Base-by-base conservation (phyloP, 176 grass and related monocot genomes). In the Avena sativa region DNA sequence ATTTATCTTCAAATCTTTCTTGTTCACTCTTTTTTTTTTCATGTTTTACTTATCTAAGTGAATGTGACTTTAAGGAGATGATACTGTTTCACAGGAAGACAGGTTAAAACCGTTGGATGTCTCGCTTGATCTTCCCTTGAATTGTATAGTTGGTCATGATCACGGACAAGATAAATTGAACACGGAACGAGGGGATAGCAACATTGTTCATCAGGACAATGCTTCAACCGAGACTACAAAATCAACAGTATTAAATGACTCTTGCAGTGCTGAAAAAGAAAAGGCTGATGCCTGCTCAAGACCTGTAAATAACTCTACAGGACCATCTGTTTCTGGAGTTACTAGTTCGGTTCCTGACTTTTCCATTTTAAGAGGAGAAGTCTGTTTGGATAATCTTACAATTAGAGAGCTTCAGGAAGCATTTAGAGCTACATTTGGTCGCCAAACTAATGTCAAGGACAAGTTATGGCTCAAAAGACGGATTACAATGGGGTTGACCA, bases 401-500 rank as follows among this genome's bases (percentile, higher is more conserved):
- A 97, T 99, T 40, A 92, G 94, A 83, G 97, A 99, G 90, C 91
- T 99, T 71, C 97, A 99, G 81, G 97, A 97, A 86, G 90, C 91
- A 82, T 99, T 99, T 81, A 88, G 86, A 85, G 87, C 97, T 57
- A 95, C 94, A 17, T 99, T 99, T 94, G 97, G 94, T 53, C 94
- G 92, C 8, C 89, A 90, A 34, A 99, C 97, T 87, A 92, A 86
- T 89, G 97, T 99, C 61, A 99, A 99, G 86, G 97, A 99, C 81
- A 99, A 99, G 87, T 82, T 96, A 91, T 99, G 97, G 97, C 97
- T 99, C 71, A 99, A 95, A 81, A 86, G 97, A 56, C 89, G 92
- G 68, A 99, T 99, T 81, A 62, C 92, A 82, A 99, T 99, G 97
- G 97, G 97, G 12, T 81, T 99, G 79, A 90, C 69, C 62, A 99